phyloP scores from a whole-genome alignment of 2,329 filamentous ascomycete species.

The Thielaviopsis punctulata region DNA sequence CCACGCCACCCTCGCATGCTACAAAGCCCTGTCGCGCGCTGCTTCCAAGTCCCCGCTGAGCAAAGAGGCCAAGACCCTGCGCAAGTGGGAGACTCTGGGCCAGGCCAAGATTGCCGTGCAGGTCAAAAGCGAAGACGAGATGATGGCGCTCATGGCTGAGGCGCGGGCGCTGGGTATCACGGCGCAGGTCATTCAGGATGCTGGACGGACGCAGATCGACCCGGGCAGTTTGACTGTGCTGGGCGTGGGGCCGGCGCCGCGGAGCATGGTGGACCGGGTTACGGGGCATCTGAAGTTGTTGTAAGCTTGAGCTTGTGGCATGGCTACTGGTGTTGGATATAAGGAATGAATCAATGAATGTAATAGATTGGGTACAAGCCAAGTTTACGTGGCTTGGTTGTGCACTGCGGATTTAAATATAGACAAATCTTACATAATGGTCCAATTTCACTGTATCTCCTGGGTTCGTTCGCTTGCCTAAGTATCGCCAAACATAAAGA shows the following conservation, averaged over 20 bases:
- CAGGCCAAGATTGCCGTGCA: conserved; percentile 92
- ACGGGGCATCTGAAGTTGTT: conserved; percentile 74
- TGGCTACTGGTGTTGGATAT: no score
- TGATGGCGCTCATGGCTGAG: conserved; percentile 55
- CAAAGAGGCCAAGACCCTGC: conserved; percentile 45
- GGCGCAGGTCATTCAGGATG: conserved; percentile 81
- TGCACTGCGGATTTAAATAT: no score
- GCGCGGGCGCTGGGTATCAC: conserved; percentile 73
- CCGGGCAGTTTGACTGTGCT: conserved; percentile 83
- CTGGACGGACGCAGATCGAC: conserved; percentile 93
- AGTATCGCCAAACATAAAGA: conserved; percentile 63
- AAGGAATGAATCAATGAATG: no score
- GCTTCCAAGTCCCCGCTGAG: conserved; percentile 33
- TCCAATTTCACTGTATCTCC: no score
- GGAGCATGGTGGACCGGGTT: conserved; percentile 70
- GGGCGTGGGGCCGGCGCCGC: conserved; percentile 66
- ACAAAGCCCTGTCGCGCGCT: conserved; percentile 56
- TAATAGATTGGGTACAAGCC: no score
- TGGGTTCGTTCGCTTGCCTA: no score
- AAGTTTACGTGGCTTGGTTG: no score
- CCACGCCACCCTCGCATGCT: conserved; percentile 94
- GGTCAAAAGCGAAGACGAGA: conserved; percentile 69
- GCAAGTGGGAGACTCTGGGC: conserved; percentile 69
- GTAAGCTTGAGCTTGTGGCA: no score
- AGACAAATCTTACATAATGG: no score